phyloP scores from a whole-genome alignment of 331 rosid species.

The Malus hybrid region DNA sequence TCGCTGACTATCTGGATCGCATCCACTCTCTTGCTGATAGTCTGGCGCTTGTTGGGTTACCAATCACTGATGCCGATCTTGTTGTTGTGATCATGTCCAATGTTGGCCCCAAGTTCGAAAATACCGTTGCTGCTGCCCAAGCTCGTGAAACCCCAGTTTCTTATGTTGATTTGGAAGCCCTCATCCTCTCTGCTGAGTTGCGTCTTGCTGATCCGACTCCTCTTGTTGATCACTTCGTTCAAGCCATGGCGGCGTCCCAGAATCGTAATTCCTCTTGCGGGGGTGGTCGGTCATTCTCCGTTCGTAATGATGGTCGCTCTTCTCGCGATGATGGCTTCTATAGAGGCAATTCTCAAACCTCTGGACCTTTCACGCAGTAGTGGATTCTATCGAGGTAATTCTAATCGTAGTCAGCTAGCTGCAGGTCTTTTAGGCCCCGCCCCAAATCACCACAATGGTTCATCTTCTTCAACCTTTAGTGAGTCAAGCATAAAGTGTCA shows the following conservation, averaged over 20 bases:
- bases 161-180: not conserved
- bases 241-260: not conserved
- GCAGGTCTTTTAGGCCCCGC: not conserved
- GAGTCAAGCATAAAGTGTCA: not conserved
- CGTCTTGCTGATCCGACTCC: not conserved
- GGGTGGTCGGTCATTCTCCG: too few relatives aligned
- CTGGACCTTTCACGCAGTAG: too few relatives aligned
- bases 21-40: not conserved
- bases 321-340: too few relatives aligned
- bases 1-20: not conserved
- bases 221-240: too few relatives aligned
- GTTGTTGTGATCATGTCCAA: not conserved
- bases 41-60: not conserved
- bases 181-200: fast-evolving
- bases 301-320: too few relatives aligned
- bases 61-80: not conserved
- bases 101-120: not conserved
- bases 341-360: too few relatives aligned
- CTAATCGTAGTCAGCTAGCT: too few relatives aligned
- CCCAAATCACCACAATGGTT: not conserved
- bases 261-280: too few relatives aligned
- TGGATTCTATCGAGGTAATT: too few relatives aligned
- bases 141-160: not conserved
- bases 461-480: not conserved
- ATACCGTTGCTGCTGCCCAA: not conserved